Percentiles rank a stretch among this genome's conserved stretches.
These are phyloP conservation scores for Aspergillus ustus DNA, from an alignment of 2,329 filamentous ascomycete species.

Conservation along the genomic window DNA sequence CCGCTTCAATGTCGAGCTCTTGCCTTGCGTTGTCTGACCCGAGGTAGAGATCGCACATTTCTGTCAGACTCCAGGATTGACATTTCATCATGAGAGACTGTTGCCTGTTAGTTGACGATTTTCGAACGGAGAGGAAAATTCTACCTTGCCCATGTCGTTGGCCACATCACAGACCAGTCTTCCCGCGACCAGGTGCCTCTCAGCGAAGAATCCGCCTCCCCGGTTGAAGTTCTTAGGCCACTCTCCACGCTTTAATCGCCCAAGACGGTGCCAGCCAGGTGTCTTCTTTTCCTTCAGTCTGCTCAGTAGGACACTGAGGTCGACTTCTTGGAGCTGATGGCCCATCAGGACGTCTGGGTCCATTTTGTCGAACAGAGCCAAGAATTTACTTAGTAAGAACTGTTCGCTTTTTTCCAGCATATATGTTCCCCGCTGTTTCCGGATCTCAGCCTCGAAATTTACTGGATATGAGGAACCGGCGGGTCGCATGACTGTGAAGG, in stretches of 20 bases:
- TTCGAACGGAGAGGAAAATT: neutral
- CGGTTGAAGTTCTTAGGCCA: slow-evolving; percentile 90
- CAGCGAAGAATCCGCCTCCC: slow-evolving; percentile 86
- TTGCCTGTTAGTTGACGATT: slow-evolving; percentile 29
- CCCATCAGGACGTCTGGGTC: slow-evolving; percentile 95
- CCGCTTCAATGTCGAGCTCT: slow-evolving; percentile 86
- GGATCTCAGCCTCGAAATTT: slow-evolving; percentile 80
- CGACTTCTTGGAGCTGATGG: slow-evolving; percentile 95
- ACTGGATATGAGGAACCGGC: slow-evolving; percentile 75
- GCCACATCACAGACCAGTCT: slow-evolving; percentile 90
- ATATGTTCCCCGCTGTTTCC: slow-evolving; percentile 75
- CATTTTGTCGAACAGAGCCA: slow-evolving; percentile 83
- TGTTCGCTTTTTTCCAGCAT: slow-evolving; percentile 82
- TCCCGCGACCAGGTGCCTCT: slow-evolving; percentile 86
- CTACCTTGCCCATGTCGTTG: slow-evolving; percentile 88
- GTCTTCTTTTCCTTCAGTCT: slow-evolving; percentile 89
- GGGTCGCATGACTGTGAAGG: slow-evolving; percentile 89
- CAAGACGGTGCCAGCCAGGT: slow-evolving; percentile 91
- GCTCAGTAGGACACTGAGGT: slow-evolving; percentile 88
- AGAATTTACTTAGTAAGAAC: slow-evolving; percentile 83
- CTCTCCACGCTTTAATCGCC: slow-evolving; percentile 76
- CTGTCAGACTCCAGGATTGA: slow-evolving; percentile 95
- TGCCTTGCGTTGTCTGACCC: slow-evolving; percentile 71
- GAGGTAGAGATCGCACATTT: slow-evolving; percentile 95
- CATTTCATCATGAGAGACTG: slow-evolving; percentile 92